phyloP scores from a whole-genome alignment of 2,329 filamentous ascomycete genomes.

The Ascosphaera pollenicola region DNA sequence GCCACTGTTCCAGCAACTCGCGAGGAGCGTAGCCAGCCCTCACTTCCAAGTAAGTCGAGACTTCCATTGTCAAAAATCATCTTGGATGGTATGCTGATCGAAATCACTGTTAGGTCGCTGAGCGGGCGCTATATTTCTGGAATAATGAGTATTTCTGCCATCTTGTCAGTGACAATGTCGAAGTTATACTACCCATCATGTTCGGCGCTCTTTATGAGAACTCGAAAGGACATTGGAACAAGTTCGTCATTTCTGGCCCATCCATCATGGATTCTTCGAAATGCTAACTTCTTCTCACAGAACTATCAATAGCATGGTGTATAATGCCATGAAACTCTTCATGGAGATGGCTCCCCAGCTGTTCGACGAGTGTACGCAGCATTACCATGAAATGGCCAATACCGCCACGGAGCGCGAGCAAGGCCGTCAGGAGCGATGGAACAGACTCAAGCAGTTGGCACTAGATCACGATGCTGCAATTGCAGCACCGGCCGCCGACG shows the following conservation, averaged over 20 bases:
- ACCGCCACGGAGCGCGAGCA: constrained; percentile 68
- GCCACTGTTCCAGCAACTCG: constrained; percentile 87
- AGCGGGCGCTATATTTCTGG: constrained; percentile 97
- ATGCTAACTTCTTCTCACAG: constrained; percentile 29
- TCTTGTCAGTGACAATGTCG: constrained; percentile 94
- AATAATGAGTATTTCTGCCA: constrained; percentile 99
- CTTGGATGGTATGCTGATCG: constrained; percentile 4
- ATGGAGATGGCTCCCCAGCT: constrained; percentile 99
- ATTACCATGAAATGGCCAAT: constrained; percentile 93
- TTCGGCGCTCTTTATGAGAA: constrained; percentile 97
- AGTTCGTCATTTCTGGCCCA: constrained; percentile 32
- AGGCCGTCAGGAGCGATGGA: constrained; percentile 71
- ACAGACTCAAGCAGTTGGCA: constrained; percentile 60
- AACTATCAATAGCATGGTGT: constrained; percentile 98
- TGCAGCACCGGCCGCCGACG: constrained; percentile 11
- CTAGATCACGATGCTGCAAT: constrained; percentile 35
- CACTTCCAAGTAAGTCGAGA: constrained; percentile 55
- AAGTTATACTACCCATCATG: constrained; percentile 97
- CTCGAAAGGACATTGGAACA: constrained; percentile 97
- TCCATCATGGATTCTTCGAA: not conserved
- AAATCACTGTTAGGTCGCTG: constrained; percentile 43
- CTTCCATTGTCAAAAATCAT: not conserved
- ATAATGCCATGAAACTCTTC: constrained; percentile 99
- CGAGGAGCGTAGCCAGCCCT: constrained; percentile 92
- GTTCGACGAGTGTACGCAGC: constrained; percentile 95